Evolutionary conservation across 2,329 filamentous ascomycete species (phyloP).

Genomic region (Didymella pomorum): DNA sequence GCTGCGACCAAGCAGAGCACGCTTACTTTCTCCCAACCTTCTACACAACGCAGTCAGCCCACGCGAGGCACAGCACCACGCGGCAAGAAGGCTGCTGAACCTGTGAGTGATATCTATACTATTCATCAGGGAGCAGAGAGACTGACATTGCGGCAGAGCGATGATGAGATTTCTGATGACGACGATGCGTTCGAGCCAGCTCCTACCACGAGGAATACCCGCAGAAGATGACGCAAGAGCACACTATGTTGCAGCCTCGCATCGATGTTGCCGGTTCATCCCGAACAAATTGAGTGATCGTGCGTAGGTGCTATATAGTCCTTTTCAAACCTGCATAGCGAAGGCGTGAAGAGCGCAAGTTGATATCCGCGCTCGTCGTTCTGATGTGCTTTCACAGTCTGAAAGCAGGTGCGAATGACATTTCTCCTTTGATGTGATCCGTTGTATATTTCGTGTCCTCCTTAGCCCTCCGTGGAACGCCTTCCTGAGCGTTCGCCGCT

Average conservation of each 20-base stretch:
- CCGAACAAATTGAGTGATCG: not conserved
- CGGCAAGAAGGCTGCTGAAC: conserved; percentile 50
- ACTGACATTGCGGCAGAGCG: conserved; percentile 42
- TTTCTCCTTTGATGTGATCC: not conserved
- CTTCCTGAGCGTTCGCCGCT: not conserved
- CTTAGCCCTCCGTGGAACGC: not conserved
- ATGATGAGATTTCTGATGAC: conserved; percentile 54
- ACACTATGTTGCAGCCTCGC: not conserved
- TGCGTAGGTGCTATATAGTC: not conserved
- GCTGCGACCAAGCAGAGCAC: conserved; percentile 49
- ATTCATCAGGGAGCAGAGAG: not conserved
- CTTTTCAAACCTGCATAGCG: conserved; percentile 1
- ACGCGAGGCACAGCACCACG: conserved; percentile 34
- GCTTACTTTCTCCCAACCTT: conserved; percentile 53
- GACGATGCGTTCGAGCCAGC: conserved; percentile 52
- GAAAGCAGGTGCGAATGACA: not conserved
- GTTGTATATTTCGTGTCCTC: not conserved
- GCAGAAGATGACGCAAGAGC: conserved; percentile 33
- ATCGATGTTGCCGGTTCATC: not conserved
- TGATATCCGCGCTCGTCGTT: not conserved
- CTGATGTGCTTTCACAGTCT: not conserved
- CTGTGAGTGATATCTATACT: conserved; percentile 43
- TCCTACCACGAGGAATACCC: conserved; percentile 35
- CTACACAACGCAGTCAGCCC: conserved; percentile 46
- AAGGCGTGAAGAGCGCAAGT: not conserved